Base-by-base conservation (phyloP, 441 rosid species). In the Biscutella laevigata region DNA sequence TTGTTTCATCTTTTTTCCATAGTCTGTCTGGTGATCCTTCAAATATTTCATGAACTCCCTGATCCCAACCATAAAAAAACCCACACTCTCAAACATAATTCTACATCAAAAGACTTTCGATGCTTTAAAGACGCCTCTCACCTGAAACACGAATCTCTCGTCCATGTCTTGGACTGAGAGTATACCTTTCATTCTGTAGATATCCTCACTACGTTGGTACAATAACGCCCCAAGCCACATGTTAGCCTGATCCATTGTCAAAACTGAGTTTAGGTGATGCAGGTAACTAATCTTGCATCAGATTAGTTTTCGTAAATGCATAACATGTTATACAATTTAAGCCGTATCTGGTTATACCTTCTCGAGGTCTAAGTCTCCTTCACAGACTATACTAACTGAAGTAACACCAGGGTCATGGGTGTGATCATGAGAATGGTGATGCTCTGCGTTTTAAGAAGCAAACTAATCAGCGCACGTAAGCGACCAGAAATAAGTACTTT, bases 131-230 rank as follows among this genome's bases (percentile, higher is more conserved):
- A n/a, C n/a, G n/a, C n/a, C n/a, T n/a, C n/a, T n/a, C n/a, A n/a
- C 96, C 91, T 85, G 82, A 63, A 91, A 87, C 40, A 87, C 96
- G 62, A 84, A 85, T 75, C 91, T 76, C 76, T 91, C 95, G 9
- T 83, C 60, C 95, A 91, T 87, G 34, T 76, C 80, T 61, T 80
- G 73, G 63, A 91, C 95, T 5, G 87, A 83, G 35, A 87, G 77
- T 27, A 87, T 84, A 52, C 98, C 98, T 78, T 91, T 91, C 95
- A 91, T 87, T 58, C 98, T 62, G 63, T 91, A 87, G 54, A 85
- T 87, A 76, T 91, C 94, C 45, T 91, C 90, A 21, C 95, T 83
- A 6, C 77, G 78, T 20, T 83, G 94, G 81, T 83, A 43, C 67
- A 91, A 72, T 61, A 91, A 66, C 5, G 90, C 80, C 46, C 95